phyloP scores from a whole-genome alignment of 805 yeast genomes.

The Metschnikowia continentalis region DNA sequence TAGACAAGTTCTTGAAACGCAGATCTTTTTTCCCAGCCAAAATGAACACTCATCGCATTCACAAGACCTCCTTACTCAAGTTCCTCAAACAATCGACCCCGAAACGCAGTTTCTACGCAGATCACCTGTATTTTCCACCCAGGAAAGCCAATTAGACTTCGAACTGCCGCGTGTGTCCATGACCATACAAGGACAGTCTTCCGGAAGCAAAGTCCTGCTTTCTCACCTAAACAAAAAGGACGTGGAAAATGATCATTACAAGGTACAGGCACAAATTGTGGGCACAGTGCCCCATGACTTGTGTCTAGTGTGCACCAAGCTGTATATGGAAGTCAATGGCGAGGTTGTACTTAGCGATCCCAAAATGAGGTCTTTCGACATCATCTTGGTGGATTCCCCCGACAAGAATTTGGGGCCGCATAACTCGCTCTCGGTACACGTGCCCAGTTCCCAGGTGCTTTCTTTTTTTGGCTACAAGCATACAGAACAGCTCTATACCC shows the following conservation, averaged over 20 bases:
- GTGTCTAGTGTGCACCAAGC: constrained; percentile 26
- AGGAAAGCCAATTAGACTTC: constrained; percentile 2
- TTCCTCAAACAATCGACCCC: constrained; percentile 1
- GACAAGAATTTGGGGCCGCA: background rate
- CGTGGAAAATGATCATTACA: constrained; percentile 12
- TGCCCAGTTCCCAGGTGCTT: constrained; percentile 9
- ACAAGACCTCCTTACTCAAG: constrained; percentile 10
- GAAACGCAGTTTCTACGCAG: background rate
- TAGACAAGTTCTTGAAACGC: background rate
- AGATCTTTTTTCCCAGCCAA: background rate
- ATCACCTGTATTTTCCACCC: background rate
- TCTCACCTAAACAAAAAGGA: background rate
- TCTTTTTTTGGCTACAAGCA: constrained; percentile 13
- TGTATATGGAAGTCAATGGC: constrained; percentile 13
- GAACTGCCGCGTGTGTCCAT: background rate
- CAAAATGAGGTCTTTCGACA: constrained; percentile 19
- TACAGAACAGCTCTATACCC: constrained; percentile 18
- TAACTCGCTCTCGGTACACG: constrained; percentile 8
- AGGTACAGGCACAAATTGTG: constrained; percentile 19
- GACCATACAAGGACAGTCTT: background rate
- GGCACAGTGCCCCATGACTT: constrained; percentile 26
- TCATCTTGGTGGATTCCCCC: constrained; percentile 19
- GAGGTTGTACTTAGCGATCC: constrained; percentile 23
- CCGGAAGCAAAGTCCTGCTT: constrained; percentile 3
- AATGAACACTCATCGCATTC: background rate